These are phyloP conservation scores for Potentilla sterilis DNA, from an alignment of 306 rosid genomes.

Conservation along the genomic window DNA sequence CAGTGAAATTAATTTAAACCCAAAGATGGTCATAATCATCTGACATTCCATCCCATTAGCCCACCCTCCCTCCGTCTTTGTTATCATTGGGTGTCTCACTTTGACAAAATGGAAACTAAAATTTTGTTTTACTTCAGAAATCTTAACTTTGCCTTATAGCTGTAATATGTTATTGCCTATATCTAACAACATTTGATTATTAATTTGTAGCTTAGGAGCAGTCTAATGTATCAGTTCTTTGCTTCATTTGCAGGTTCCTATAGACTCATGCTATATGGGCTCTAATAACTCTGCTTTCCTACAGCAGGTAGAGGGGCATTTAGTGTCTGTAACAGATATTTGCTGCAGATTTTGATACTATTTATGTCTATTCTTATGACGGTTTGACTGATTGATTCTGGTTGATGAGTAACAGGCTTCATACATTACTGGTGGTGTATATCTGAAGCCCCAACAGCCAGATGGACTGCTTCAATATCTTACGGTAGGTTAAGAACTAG, in stretches of 20 bases:
- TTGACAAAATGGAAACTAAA: not conserved
- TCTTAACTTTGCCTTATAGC: not conserved
- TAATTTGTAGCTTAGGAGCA: not conserved
- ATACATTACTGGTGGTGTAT: constrained; percentile 89
- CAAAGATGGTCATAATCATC: not conserved
- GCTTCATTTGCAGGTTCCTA: constrained; percentile 65
- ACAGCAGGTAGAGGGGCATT: constrained; percentile 72
- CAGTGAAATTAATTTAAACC: not conserved
- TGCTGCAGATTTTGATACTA: constrained; percentile 17
- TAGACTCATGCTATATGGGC: constrained; percentile 88
- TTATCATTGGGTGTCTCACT: not conserved
- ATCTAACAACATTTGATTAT: not conserved
- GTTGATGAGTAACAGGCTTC: constrained; percentile 63
- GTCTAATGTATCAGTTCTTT: constrained; percentile 19
- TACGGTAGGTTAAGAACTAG: constrained; percentile 53
- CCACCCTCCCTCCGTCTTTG: not conserved
- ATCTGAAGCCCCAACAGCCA: constrained; percentile 81
- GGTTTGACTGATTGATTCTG: constrained; percentile 27
- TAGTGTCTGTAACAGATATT: constrained; percentile 17
- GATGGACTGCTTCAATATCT: constrained; percentile 92
- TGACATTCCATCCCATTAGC: not conserved
- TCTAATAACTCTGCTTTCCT: constrained; percentile 86
- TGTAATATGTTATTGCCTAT: constrained; percentile 2
- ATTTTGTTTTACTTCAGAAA: not conserved
- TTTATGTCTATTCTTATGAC: constrained; percentile 15